phyloP scores from a whole-genome alignment of 768 basidiomycete genomes.

The Hygrocybe coccinea region DNA sequence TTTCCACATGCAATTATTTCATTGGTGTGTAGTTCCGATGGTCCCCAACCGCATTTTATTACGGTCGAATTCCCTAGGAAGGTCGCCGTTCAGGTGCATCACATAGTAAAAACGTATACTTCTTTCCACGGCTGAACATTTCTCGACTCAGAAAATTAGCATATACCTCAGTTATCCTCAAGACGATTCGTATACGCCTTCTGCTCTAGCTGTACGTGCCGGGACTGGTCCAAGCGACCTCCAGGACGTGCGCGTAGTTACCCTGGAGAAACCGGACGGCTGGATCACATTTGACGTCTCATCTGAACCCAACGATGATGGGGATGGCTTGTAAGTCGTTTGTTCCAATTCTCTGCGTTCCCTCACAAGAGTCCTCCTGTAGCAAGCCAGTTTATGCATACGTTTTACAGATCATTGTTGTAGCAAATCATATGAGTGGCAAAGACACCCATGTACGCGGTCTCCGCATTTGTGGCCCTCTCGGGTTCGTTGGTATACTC shows the following conservation, averaged over 20 bases:
- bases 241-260: slow-evolving; percentile 83
- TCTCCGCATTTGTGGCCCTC: slow-evolving; percentile 77
- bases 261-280: slow-evolving; percentile 86
- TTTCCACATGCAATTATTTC: background rate
- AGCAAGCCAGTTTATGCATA: slow-evolving; percentile 88
- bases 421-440: slow-evolving; percentile 95
- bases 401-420: slow-evolving; percentile 82
- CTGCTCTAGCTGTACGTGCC: slow-evolving; percentile 82
- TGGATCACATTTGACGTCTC: slow-evolving; percentile 89
- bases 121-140: background rate
- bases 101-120: background rate
- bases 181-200: slow-evolving; percentile 97
- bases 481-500: slow-evolving; percentile 48
- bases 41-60: slow-evolving; percentile 95
- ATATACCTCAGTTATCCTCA: slow-evolving; percentile 72
- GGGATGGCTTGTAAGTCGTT: slow-evolving; percentile 64
- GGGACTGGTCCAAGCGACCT: slow-evolving; percentile 89
- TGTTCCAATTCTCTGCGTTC: background rate
- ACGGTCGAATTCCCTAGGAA: slow-evolving; percentile 90
- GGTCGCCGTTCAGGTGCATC: slow-evolving; percentile 76
- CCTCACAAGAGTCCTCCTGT: slow-evolving; percentile 5
- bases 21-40: slow-evolving; percentile 66
- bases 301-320: slow-evolving; percentile 72
- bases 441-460: slow-evolving; percentile 98
- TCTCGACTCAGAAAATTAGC: slow-evolving; percentile 71